These are phyloP conservation scores for Protomyces arabidopsidicola DNA, from an alignment of 1,139 yeast genomes.

Conservation along the genomic window DNA sequence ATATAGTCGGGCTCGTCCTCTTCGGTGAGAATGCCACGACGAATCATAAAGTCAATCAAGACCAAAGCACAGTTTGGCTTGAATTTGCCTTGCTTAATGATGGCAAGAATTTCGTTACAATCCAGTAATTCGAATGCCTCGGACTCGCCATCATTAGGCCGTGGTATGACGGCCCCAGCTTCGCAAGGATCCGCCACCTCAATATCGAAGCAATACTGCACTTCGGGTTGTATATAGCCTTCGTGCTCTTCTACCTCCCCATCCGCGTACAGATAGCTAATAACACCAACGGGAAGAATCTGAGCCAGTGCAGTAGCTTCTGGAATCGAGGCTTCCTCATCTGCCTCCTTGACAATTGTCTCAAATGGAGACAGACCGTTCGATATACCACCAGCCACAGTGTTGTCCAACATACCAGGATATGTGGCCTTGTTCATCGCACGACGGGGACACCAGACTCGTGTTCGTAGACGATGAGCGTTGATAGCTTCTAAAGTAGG, in stretches of 20 bases:
- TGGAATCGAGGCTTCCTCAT: conserved; percentile 82
- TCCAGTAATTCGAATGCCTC: conserved; percentile 62
- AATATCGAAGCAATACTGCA: conserved; percentile 52
- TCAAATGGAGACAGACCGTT: conserved; percentile 70
- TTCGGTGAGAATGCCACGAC: conserved; percentile 66
- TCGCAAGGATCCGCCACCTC: conserved; percentile 40
- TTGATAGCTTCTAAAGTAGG: conserved; percentile 40
- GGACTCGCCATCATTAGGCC: conserved; percentile 83
- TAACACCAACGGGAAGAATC: conserved; percentile 55
- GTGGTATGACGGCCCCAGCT: conserved; percentile 51
- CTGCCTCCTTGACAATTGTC: conserved; percentile 77
- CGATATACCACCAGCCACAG: conserved; percentile 93
- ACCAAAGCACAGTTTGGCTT: conserved; percentile 87
- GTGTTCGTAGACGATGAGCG: conserved; percentile 39
- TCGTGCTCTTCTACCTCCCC: conserved; percentile 28
- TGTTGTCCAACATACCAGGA: conserved; percentile 87
- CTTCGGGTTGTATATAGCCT: conserved; percentile 78
- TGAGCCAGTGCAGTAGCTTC: conserved; percentile 49
- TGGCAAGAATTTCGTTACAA: conserved; percentile 46
- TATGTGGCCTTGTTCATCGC: conserved; percentile 73
- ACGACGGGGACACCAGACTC: conserved; percentile 82
- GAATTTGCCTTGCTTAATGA: conserved; percentile 50
- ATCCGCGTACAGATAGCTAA: conserved; percentile 61
- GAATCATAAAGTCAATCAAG: conserved; percentile 71
- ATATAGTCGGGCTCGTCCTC: conserved; percentile 60